A percentile compares a stretch with the other conserved stretches of the same genome.
Conservation (phyloP, 768 basidiomycete genomes). For the Leccinum pellstonianum region DNA sequence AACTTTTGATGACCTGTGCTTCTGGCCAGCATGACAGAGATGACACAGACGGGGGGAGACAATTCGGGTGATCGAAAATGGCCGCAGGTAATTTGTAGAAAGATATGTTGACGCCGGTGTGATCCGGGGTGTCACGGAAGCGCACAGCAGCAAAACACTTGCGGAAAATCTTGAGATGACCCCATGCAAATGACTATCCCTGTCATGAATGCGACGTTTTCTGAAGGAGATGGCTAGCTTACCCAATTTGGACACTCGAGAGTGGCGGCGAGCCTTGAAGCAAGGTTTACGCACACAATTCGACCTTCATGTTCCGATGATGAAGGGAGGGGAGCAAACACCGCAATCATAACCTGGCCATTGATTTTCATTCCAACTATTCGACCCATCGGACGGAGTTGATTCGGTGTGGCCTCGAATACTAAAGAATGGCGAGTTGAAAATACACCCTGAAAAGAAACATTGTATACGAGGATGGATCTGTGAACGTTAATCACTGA, state of each 20-base stretch:
- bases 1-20: constrained; percentile 3
- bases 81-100: constrained; percentile 18
- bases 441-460: constrained; percentile 14
- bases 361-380: constrained; percentile 23
- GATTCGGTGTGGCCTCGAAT: constrained; percentile 18
- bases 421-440: constrained; percentile 5
- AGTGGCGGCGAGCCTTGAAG: constrained; percentile 8
- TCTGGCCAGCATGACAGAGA: constrained; percentile 17
- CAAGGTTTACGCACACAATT: constrained; percentile 24
- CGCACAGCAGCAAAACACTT: constrained; percentile 5
- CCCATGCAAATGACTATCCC: constrained; percentile 10
- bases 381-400: constrained; percentile 18
- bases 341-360: constrained; percentile 20
- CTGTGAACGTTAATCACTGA: constrained; percentile 9
- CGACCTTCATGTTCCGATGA: constrained; percentile 3
- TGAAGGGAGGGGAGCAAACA: constrained; percentile 11
- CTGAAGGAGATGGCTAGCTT: neutral
- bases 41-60: constrained; percentile 1
- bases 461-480: constrained; percentile 25
- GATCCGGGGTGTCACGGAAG: neutral
- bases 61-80: constrained; percentile 7
- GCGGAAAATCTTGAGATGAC: constrained; percentile 17
- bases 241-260: constrained; percentile 22
- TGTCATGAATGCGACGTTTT: constrained; percentile 3
- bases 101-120: constrained; percentile 6